phyloP scores from a whole-genome alignment of 768 basidiomycete genomes.

The Lanmaoa pseudosensibilis region DNA sequence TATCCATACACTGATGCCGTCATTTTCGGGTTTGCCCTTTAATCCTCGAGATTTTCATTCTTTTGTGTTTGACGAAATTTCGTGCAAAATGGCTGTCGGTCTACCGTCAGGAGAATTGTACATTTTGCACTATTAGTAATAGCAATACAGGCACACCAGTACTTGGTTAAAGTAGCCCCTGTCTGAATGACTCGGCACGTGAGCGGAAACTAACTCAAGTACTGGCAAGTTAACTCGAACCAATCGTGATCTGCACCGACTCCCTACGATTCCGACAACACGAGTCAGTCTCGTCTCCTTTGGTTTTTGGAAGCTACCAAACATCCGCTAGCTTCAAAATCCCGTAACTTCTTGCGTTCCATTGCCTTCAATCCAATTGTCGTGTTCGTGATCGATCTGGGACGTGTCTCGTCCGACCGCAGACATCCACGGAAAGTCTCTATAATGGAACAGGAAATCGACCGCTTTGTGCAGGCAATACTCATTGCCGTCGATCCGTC shows the following conservation, averaged over 20 bases:
- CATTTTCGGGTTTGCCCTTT: conserved; percentile 52
- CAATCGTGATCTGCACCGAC: conserved; percentile 6
- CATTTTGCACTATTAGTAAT: conserved; percentile 37
- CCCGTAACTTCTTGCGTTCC: not conserved
- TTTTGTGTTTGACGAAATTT: conserved; percentile 56
- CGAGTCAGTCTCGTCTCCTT: not conserved
- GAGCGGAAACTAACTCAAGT: conserved; percentile 20
- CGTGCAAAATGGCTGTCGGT: conserved; percentile 50
- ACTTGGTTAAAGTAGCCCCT: conserved; percentile 27
- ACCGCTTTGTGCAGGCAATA: conserved; percentile 82
- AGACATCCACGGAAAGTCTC: conserved; percentile 12
- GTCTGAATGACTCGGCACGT: conserved; percentile 22
- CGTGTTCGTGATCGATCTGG: conserved; percentile 15
- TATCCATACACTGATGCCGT: conserved; percentile 40
- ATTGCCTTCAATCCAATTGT: not conserved
- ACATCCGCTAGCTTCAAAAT: conserved; percentile 1
- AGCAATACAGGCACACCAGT: too few relatives aligned
- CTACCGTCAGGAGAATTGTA: conserved; percentile 56
- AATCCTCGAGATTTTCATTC: conserved; percentile 44
- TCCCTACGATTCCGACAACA: not conserved
- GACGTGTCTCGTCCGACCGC: conserved; percentile 20
- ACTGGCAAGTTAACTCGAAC: too few relatives aligned
- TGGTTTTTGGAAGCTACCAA: not conserved
- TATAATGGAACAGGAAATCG: conserved; percentile 72
- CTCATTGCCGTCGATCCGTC: conserved; percentile 81